Base-by-base conservation (phyloP, 371 early-diverging fungal genomes). In the Chytridium lagenaria region DNA sequence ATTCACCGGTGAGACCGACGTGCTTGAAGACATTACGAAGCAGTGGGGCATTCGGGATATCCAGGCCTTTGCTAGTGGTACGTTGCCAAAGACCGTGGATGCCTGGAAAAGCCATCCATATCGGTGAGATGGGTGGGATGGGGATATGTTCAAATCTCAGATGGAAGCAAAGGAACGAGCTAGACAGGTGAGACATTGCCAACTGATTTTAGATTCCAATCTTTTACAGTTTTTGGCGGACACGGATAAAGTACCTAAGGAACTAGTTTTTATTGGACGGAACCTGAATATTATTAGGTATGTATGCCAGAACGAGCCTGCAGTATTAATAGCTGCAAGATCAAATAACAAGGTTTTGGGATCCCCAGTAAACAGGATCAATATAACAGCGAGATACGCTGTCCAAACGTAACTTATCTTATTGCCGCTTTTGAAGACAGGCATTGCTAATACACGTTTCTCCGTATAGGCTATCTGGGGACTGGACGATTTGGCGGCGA, bases 1-100 rank as follows among this genome's bases (percentile, higher is more conserved):
- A 0, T 92, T 94, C 79, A 77, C 92, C 59, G 79, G 89, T 51
- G 95, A 96, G 72, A 80, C 85, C 38, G 72, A 79, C 1, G 83
- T 81, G 1, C 86, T 94, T 74, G 73, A 77, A 5, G 75, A 81
- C 12, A 92, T 97, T 39, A 90, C 90, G 67, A 75, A 75, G 31
- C 71, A 77, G 39, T 97, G 96, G 97, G 97, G 97, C 5, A 92
- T 97, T 49, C 78, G 87, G 26, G 94, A 96, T 71, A 80, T 90
- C 0, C 88, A 88, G 34, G 87, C 94, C 86, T 91, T 96, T 79
- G 93, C 95, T 0, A 88, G 92, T 15, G 90, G 92, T 12, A 93
- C 94, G 7, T 82, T 96, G 5, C 88, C n/a, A 93, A 57, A 87
- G 89, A 30, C 94, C 95, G 1, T 93, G 90, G 76, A 85, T 83